Evolutionary conservation across 257 asterid species (phyloP).

Genomic region (Parsonsia alboflavescens): DNA sequence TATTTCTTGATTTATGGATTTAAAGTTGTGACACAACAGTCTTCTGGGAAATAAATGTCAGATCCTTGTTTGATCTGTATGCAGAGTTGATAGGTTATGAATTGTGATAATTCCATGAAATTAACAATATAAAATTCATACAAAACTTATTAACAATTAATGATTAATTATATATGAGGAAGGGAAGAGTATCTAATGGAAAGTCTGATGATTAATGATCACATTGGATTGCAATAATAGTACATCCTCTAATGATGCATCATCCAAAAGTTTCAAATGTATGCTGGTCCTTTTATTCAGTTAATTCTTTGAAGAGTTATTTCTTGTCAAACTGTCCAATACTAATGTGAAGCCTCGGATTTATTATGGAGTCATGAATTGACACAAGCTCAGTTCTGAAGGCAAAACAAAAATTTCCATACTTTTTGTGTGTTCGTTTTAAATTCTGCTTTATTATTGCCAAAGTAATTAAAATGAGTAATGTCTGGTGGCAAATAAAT

Average conservation of each 20-base stretch:
- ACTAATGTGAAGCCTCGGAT: background rate
- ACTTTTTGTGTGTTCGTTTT: background rate
- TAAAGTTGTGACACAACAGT: background rate
- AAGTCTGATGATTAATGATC: background rate
- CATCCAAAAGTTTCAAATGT: background rate
- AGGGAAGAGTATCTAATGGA: too few relatives aligned
- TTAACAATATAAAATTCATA: background rate
- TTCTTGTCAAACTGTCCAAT: background rate
- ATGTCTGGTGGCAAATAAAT: background rate
- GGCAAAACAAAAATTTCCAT: background rate
- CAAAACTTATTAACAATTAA: background rate
- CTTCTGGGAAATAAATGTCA: background rate
- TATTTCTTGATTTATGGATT: background rate
- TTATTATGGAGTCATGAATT: background rate
- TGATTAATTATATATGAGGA: background rate
- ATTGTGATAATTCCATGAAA: background rate
- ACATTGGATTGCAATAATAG: background rate
- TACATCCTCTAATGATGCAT: background rate
- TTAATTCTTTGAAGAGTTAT: background rate
- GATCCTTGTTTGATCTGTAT: background rate
- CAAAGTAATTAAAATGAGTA: background rate
- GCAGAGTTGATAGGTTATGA: background rate
- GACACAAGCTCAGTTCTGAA: background rate
- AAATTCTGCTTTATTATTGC: background rate
- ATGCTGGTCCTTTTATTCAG: background rate